phyloP scores from a whole-genome alignment of 2,329 filamentous ascomycete species.

The Cytospora piceicola region DNA sequence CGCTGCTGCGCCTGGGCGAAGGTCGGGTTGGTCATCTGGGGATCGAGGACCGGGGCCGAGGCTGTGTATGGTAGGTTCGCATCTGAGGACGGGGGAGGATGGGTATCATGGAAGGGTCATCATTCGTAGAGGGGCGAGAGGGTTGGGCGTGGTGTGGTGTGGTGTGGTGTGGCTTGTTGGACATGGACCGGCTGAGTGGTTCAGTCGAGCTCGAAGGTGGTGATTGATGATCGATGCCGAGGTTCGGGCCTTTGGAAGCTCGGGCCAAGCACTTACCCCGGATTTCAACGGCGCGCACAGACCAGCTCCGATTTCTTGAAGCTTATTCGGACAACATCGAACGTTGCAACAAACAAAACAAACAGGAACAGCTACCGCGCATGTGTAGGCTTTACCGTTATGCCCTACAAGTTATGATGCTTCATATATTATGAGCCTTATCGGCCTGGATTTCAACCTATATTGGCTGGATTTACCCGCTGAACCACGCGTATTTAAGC shows the following conservation, averaged over 20 bases:
- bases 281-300: not conserved
- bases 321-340: not conserved
- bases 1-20: constrained; percentile 91
- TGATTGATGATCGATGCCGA: not conserved
- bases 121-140: not conserved
- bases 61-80: not conserved
- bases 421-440: too few species aligned
- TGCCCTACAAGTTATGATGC: too few species aligned
- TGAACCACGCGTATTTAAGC: too few species aligned
- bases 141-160: not conserved
- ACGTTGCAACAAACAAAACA: too few species aligned
- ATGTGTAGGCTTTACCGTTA: too few species aligned
- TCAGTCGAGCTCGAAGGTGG: not conserved
- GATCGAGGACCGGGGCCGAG: constrained; percentile 34
- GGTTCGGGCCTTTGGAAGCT: not conserved
- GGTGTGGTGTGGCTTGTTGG: not conserved
- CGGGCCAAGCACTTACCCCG: not conserved
- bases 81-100: not conserved
- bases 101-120: not conserved
- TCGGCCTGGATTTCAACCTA: too few species aligned
- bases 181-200: not conserved
- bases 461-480: too few species aligned
- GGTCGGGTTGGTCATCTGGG: constrained; percentile 59
- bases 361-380: too few species aligned
- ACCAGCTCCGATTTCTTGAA: not conserved